Conservation (phyloP, 139 green algal genomes). For the Closterium sp. region DNA sequence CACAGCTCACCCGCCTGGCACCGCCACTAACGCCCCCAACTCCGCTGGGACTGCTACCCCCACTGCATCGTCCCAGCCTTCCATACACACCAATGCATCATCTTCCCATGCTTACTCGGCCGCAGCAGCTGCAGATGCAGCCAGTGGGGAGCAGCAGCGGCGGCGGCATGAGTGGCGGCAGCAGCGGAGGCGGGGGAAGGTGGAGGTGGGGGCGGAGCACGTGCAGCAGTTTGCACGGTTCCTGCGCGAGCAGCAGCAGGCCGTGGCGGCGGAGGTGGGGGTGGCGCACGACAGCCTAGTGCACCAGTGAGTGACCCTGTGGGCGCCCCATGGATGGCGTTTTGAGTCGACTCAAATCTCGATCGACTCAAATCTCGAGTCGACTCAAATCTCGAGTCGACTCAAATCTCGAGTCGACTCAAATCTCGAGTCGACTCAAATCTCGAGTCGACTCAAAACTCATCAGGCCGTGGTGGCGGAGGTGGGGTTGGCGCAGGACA, state of each 20-base stretch:
- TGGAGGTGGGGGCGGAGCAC: neutral
- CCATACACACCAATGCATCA: neutral
- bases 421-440: too few relatives aligned
- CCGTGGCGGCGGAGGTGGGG: neutral
- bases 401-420: too few relatives aligned
- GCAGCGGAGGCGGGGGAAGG: neutral
- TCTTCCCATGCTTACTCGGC: neutral
- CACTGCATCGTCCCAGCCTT: neutral
- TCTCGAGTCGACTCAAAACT: too few relatives aligned
- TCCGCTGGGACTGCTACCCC: neutral
- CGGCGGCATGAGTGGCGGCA: neutral
- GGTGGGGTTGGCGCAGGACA: neutral
- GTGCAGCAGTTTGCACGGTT: neutral
- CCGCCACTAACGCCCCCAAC: neutral
- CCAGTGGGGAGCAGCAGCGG: neutral
- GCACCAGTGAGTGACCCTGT: neutral
- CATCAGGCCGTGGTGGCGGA: neutral
- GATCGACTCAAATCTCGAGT: too few relatives aligned
- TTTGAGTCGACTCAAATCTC: too few relatives aligned
- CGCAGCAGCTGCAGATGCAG: neutral
- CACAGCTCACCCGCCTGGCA: neutral
- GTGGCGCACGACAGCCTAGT: neutral
- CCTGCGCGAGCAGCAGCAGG: neutral
- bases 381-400: too few relatives aligned
- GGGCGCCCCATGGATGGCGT: too few relatives aligned